Base-by-base conservation (phyloP, 345 rosid species). In the Arabidopsis suecica region DNA sequence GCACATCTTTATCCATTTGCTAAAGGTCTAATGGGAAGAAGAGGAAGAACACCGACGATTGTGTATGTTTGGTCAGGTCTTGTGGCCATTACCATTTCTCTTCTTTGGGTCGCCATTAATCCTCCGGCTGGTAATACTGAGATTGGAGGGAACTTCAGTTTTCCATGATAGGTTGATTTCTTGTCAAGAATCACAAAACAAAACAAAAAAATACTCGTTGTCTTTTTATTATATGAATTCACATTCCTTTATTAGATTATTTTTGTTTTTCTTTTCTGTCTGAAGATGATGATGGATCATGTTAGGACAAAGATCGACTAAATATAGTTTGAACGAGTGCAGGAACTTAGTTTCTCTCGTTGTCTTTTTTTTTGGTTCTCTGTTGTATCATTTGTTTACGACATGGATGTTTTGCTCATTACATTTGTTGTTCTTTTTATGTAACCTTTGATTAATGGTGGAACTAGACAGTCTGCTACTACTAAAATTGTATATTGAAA, bases 1-100 rank as follows among this genome's bases (percentile, higher is more conserved):
- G 97, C 97, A 67, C 98, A 94, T 85, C 88, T 94, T n/a, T 94
- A 94, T 61, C 98, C 98, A 5, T 94, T 94, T 5, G 97, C 97
- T 0, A 94, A 94, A 83, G 98, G 98, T 12, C 86, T 94, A 0
- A 94, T 91, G 98, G 98, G 98, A 75, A 85, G 98, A 79, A 79
- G 98, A 76, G 98, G 98, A 63, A 89, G 91, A 71, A 94, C 98
- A 2, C 98, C 97, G 1, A 94, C 98, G 83, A 90, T 94, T 65
- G 97, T 94, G 34, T 94, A 83, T 71, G 98, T 94, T 4, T 94
- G 98, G 98, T 92, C 98, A 4, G 98, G 98, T 50, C 96, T 94
- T 65, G 71, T 92, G 0, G 96, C 98, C 2, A 94, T 94, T 77
- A 94, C 96, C 55, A 91, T 94, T 9, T 94, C 98, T 13, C 93